Base-by-base conservation (phyloP, 345 rosid species). In the Psidium guajava region DNA sequence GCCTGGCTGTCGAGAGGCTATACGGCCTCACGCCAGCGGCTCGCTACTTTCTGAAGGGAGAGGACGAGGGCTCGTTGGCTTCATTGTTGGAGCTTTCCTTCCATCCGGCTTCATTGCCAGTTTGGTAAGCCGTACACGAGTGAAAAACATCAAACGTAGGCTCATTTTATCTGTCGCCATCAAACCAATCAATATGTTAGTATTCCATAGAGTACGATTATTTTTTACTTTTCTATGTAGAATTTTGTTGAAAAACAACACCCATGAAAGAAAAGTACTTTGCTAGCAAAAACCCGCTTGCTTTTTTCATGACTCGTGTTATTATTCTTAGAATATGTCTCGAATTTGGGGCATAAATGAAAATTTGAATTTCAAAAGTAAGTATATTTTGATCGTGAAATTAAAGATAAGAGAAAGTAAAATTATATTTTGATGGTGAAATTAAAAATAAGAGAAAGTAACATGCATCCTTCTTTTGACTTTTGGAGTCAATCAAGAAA, bases 21-120 rank as follows among this genome's bases (percentile, higher is more conserved):
- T 91, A 90, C 64, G 89, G 90, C 57, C 75, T 90, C 7, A 42
- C 90, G 9, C 89, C 93, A 1, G 44, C 86, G 2, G 73, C 51
- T 87, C 75, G 32, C 83, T 91, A 24, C 82, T 88, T 82, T 44
- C 22, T 64, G n/a, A 82, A 21, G 81, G 47, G 53, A 51, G 90
- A 82, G 25, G 86, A 82, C 5, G 85, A 83, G 54, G 85, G 83
- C 14, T 74, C 85, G 21, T 28, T 89, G 32, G 73, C 89, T 84
- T 69, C 85, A 11, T 25, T 84, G 21, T 2, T 82, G 53, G 57
- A 82, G 6, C 83, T 90, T 13, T 7, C 64, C 14, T 20, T 52
- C 7, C 85, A 90, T 36, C 73, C 36, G 47, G 87, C 81, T 16
- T 11, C 87, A 5, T 36, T 69, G 8, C 49, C 87, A 16, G 86